Evolutionary conservation across 306 rosid species (phyloP), one percentile per base, ranked within the genome.

Genomic region (Cucurbita moschata): DNA sequence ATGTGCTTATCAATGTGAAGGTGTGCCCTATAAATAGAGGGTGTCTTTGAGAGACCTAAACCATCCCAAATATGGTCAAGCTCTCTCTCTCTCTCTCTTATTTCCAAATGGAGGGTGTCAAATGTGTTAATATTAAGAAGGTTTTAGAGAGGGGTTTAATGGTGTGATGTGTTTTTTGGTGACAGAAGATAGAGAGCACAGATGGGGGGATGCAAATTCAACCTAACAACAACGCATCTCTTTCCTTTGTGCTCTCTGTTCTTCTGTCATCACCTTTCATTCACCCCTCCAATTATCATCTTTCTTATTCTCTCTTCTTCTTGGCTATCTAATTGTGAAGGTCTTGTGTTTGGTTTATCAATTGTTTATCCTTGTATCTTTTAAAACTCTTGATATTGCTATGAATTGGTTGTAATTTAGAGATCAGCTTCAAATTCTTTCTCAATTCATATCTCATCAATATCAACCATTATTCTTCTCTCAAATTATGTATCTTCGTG

Each of bases 161-260:
- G 54, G 54, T 46, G 72, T 6, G 46, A 5, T 39, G 35, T 1
- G 35, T 1, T 30, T 23, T 16, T 46, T 67, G 72, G 55, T 67
- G 72, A 67, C 72, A 67, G 72, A 67, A 44, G 72, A 67, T 67
- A 67, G 72, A 67, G 72, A 67, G 72, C 72, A 67, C 72, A 21
- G 39, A 67, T 67, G 72, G 72, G 55, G 72, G 12, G 16, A 67
- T 67, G 72, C 72, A 67, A 40, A 42, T 66, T 12, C 50, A 44
- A 66, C 10, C 8, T 1, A 6, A 38, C 23, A 21, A 62, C 40
- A 38, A 2, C 3, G 88, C 88, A 84, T 88, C 80, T 87, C 84
- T 81, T 67, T 88, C 95, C 81, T 90, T 85, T 82, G 96, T 90
- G 89, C 96, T 88, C 89, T 87, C 86, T 90, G 85, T 76, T n/a